phyloP scores from a whole-genome alignment of 2,329 filamentous ascomycete genomes.

The Arthrobotrys megalospora region DNA sequence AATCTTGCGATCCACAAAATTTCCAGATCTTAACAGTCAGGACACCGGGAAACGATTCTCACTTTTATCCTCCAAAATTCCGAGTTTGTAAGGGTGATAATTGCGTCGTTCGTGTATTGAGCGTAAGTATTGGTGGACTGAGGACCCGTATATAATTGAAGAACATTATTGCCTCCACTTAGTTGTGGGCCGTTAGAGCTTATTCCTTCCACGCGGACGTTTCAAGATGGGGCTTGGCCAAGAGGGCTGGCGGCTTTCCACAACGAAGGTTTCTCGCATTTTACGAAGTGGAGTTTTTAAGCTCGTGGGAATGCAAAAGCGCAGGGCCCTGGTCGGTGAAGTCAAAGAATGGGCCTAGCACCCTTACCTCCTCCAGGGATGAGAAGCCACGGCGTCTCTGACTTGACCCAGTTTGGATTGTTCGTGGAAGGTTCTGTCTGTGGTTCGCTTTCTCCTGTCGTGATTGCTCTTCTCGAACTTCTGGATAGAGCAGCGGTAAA shows the following conservation, averaged over 20 bases:
- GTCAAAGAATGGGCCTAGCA: constrained; percentile 39
- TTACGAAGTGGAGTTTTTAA: constrained; percentile 38
- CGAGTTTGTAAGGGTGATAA: constrained; percentile 22
- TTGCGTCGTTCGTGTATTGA: constrained; percentile 28
- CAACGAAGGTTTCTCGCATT: constrained; percentile 22
- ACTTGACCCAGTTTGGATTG: constrained; percentile 38
- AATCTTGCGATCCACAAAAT: neutral
- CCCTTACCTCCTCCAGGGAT: constrained; percentile 58
- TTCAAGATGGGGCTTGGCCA: constrained; percentile 49
- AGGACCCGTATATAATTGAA: constrained; percentile 34
- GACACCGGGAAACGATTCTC: constrained; percentile 2
- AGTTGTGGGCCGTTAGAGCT: constrained; percentile 39
- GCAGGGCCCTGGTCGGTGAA: constrained; percentile 38
- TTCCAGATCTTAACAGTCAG: neutral
- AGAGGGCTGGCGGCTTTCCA: constrained; percentile 40
- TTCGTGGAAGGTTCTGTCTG: constrained; percentile 36
- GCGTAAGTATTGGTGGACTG: constrained; percentile 43
- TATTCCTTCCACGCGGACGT: constrained; percentile 55
- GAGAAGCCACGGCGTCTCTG: constrained; percentile 55
- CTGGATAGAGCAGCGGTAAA: constrained; percentile 42
- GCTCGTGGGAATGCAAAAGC: constrained; percentile 45
- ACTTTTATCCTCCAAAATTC: constrained; percentile 24
- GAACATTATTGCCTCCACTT: constrained; percentile 31
- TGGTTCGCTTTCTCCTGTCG: constrained; percentile 16
- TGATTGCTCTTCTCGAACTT: constrained; percentile 39